Conservation (phyloP, 1,284 basidiomycete genomes). For the Trametes versicolor region DNA sequence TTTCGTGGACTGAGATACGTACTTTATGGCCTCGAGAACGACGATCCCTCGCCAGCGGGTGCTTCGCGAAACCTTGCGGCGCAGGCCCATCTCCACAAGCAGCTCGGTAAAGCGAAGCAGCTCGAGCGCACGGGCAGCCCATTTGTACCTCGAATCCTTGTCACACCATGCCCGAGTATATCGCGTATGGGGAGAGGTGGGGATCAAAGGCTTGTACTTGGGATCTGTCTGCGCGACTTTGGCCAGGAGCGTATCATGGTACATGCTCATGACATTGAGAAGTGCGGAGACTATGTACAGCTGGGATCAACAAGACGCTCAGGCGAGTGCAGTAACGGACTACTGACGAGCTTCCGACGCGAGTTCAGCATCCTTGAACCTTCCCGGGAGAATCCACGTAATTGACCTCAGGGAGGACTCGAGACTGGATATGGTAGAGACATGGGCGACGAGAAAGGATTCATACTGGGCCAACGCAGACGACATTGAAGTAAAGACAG, state of each 20-base stretch:
- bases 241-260: conserved; percentile 86
- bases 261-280: conserved; percentile 83
- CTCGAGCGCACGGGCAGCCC: conserved; percentile 78
- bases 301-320: conserved; percentile 23
- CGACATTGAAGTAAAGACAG: conserved; percentile 50
- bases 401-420: conserved; percentile 90
- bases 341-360: conserved; percentile 90
- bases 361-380: conserved; percentile 96
- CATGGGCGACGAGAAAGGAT: conserved; percentile 83
- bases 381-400: conserved; percentile 94
- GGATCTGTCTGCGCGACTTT: conserved; percentile 69
- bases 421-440: conserved; percentile 85
- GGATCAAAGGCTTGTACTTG: conserved; percentile 75
- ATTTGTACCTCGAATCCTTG: conserved; percentile 73
- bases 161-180: conserved; percentile 89
- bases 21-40: conserved; percentile 85
- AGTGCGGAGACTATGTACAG: conserved; percentile 67
- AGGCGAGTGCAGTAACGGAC: conserved; percentile 4
- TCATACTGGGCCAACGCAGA: conserved; percentile 75
- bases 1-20: conserved; percentile 40
- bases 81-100: conserved; percentile 87
- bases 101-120: conserved; percentile 83
- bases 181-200: conserved; percentile 73
- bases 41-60: conserved; percentile 79
- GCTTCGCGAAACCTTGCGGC: conserved; percentile 69